Base-by-base conservation (phyloP, 2,329 filamentous ascomycete genomes). In the Alternaria triticimaculans region DNA sequence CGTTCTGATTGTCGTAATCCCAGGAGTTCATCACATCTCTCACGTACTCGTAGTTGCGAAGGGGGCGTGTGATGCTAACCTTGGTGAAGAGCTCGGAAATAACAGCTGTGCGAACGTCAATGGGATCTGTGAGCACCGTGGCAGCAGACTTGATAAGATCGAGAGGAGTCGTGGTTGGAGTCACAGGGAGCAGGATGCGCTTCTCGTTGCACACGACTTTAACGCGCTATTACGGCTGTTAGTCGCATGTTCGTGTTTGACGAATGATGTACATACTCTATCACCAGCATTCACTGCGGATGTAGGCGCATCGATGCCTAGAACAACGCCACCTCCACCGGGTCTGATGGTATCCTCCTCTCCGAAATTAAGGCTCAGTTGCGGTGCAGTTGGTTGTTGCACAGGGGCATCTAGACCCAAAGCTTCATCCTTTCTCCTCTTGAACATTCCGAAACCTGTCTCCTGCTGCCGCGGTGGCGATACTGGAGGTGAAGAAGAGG, bases 11-110 rank as follows among this genome's bases (percentile, higher is more conserved):
- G 77, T 97, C 94, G 46, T 86, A 85, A 64, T 97, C 92, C 95
- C 95, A 98, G 0, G 94, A 96, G 78, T 97, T 96, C 86, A 97
- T 87, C 21, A 97, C 88, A 73, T 97, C 93, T 63, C 93, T 88
- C 30, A 98, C 87, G 65, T 88, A 89, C 81, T 98, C 95, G 76
- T 97, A 97, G 43, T 89, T 90, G 44, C 95, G 90, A 25, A 98
- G 82, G 1, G 92, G 91, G 43, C 95, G 89, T 78, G 96, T 92
- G 2, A 98, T 84, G 28, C 93, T 93, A 1, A 96, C 86, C 48
- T 89, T 86, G 20, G 85, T 82, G 77, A 94, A 97, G 20, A 87
- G 88, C 78, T 98, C 95, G 18, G 94, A 80, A 11, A 97, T 78
- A n/a, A 96, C 85, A 56, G 90, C 91, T 12, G 85, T 87, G 11